Base-by-base conservation (phyloP, 805 yeast genomes). In the Groenewaldozyma tartarivorans region DNA sequence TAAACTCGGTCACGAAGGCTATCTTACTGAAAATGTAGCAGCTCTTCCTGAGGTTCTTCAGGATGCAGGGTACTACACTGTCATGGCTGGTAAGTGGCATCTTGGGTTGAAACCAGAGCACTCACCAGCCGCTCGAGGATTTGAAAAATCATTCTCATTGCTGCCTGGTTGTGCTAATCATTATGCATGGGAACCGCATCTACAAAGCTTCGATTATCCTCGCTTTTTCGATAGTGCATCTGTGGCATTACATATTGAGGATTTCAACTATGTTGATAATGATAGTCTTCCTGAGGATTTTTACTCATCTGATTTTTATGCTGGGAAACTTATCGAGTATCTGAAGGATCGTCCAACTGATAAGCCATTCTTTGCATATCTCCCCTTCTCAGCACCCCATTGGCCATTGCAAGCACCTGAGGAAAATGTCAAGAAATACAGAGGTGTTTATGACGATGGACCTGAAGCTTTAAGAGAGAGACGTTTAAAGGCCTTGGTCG, bases 331-430 rank as follows among this genome's bases (percentile, higher is more conserved):
- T 7, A 43, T 73, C 31, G 68, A 64, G 20, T 64, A 56, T 34
- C 51, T 68, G 42, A 30, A 45, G 6, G 41, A 33, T n/a, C 15
- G 35, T 13, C 45, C 33, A 24, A 16, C 38, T 36, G 48, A 52
- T 6, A 48, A 53, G 13, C 81, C 81, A 6, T 75, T 72, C 46
- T 71, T 74, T 42, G 74, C 76, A 2, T 55, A 63, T 19, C 58
- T 76, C 42, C 75, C 80, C 4, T 75, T 72, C 49, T 73, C 79
- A 3, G 81, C 81, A 1, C 81, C 81, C 2, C 81, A 75, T 51
- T 76, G 81, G 81, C 81, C 81, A 7, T 66, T 67, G 49, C 81
- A 75, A 54, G 81, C 81, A 1, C 79, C 79, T 4, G 55, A 55
- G 37, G 70, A 69, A 4, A 52, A 62, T 4, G 61, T 74, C 38